Evolutionary conservation across 2,329 filamentous ascomycete genomes (phyloP).

Genomic region (Pseudogymnoascus sp.): DNA sequence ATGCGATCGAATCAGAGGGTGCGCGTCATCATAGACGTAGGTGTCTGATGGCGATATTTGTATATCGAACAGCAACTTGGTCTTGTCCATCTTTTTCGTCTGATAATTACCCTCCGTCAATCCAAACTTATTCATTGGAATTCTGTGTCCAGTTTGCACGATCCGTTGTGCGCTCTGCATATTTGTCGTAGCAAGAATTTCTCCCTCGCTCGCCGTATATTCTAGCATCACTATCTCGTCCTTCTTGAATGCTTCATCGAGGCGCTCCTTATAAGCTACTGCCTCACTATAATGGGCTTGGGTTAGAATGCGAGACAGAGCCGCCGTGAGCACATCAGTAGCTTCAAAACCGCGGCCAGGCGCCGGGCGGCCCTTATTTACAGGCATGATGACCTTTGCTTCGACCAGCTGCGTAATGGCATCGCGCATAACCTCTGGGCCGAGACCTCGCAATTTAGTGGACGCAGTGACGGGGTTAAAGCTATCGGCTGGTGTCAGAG

Average conservation of each 20-base stretch:
- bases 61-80: conserved; percentile 57
- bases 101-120: conserved; percentile 66
- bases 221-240: conserved; percentile 39
- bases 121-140: conserved; percentile 59
- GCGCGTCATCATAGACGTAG: conserved; percentile 50
- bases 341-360: conserved; percentile 56
- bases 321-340: conserved; percentile 49
- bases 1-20: conserved; percentile 26
- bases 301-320: conserved; percentile 49
- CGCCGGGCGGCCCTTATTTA: conserved; percentile 50
- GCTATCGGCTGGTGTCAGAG: conserved; percentile 42
- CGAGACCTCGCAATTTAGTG: conserved; percentile 35
- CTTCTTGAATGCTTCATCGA: conserved; percentile 48
- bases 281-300: conserved; percentile 51
- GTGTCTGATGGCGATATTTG: conserved; percentile 48
- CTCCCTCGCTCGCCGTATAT: conserved; percentile 53
- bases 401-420: conserved; percentile 21
- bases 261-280: conserved; percentile 47
- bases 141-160: conserved; percentile 43
- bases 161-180: conserved; percentile 54
- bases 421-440: conserved; percentile 16
- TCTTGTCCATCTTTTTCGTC: conserved; percentile 58
- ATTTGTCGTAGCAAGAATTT: conserved; percentile 60
- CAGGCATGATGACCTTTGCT: conserved; percentile 42
- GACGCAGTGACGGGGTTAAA: conserved; percentile 44